Evolutionary conservation across 805 yeast genomes (phyloP).

Genomic region (Candida andamanensis): DNA sequence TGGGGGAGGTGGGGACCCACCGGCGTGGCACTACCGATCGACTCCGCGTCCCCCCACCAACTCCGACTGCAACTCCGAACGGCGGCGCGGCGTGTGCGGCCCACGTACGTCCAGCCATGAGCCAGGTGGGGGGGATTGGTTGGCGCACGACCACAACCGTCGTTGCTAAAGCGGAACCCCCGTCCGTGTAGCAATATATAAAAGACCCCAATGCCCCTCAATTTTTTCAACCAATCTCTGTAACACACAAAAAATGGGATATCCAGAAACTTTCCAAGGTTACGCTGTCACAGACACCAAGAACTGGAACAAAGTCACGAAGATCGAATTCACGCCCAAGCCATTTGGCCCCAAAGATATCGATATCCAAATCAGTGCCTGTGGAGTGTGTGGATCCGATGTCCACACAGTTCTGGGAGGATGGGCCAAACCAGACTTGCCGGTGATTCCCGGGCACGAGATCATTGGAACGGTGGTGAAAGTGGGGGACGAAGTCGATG

Average conservation of each 20-base stretch:
- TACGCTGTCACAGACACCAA: constrained; percentile 20
- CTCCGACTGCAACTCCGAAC: too few species aligned
- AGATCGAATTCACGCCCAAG: constrained; percentile 22
- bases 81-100: too few species aligned
- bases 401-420: constrained; percentile 47
- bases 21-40: too few species aligned
- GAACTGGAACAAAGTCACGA: constrained; percentile 24
- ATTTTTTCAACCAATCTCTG: too few species aligned
- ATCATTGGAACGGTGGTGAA: constrained; percentile 54
- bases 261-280: constrained; percentile 27
- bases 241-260: constrained; percentile 5
- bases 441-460: constrained; percentile 52
- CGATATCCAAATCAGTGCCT: constrained; percentile 51
- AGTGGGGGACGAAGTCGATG: constrained; percentile 51
- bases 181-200: too few species aligned
- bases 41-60: too few species aligned
- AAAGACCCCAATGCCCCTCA: too few species aligned
- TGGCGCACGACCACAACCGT: too few species aligned
- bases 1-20: too few species aligned
- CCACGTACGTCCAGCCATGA: too few species aligned
- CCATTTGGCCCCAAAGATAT: constrained; percentile 34
- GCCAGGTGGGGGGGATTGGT: too few species aligned
- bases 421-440: constrained; percentile 45
- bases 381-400: constrained; percentile 66
- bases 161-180: too few species aligned